A percentile compares a stretch with the other conserved stretches of the same genome.
phyloP scores from a whole-genome alignment of 805 yeast genomes.

The Metschnikowia baotianmanensis region DNA sequence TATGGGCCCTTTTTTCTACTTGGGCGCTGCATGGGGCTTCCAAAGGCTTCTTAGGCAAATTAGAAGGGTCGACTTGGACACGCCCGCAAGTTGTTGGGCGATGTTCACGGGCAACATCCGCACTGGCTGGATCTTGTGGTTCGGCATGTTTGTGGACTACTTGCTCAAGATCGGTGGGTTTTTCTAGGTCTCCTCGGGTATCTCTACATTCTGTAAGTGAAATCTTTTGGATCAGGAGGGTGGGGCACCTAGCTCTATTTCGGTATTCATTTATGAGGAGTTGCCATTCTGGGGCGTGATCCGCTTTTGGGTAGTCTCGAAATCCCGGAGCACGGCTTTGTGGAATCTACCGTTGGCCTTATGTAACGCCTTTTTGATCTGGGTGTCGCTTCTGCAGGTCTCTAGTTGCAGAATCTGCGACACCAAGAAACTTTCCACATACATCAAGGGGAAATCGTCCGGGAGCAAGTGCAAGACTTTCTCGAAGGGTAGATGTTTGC shows the following conservation, averaged over 20 bases:
- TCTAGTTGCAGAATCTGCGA: conserved; percentile 22
- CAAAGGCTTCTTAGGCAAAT: conserved; percentile 69
- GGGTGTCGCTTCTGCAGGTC: conserved; percentile 16
- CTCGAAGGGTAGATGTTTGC: conserved; percentile 18
- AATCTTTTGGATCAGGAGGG: no score
- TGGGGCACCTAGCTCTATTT: no score
- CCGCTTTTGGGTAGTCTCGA: conserved; percentile 11
- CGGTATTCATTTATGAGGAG: background rate
- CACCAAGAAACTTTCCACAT: conserved; percentile 27
- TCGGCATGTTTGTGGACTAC: conserved; percentile 68
- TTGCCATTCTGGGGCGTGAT: background rate
- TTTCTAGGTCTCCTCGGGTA: conserved; percentile 7
- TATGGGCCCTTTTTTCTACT: conserved; percentile 81
- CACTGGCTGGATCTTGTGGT: conserved; percentile 68
- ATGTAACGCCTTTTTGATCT: conserved; percentile 27
- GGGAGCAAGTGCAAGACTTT: conserved; percentile 34
- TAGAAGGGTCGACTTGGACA: conserved; percentile 68
- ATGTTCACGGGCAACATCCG: conserved; percentile 73
- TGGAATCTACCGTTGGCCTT: conserved; percentile 28
- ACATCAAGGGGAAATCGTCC: conserved; percentile 27
- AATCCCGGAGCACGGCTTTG: conserved; percentile 22
- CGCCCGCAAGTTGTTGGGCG: conserved; percentile 80
- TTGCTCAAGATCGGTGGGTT: conserved; percentile 47
- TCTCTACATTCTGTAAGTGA: no score
- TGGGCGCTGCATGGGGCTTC: conserved; percentile 66